These are phyloP conservation scores for Ceratocystis albifundus DNA, from an alignment of 2,329 filamentous ascomycete species.

Conservation along the genomic window DNA sequence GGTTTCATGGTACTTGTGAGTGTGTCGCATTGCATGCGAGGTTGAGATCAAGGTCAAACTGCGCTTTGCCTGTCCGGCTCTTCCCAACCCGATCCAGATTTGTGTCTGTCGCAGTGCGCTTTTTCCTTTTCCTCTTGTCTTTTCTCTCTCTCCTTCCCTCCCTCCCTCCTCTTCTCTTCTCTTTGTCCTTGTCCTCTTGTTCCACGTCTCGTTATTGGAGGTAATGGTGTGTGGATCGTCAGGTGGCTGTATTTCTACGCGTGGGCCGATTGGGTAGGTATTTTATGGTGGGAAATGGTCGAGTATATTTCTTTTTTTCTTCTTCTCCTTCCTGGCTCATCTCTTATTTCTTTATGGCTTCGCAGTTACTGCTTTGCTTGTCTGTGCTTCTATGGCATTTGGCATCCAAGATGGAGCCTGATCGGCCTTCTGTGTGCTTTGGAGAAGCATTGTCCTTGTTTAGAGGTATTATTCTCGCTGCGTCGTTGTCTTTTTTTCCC, in stretches of 20 bases:
- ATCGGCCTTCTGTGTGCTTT: background rate
- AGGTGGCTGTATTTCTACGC: constrained; percentile 19
- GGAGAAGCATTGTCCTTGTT: background rate
- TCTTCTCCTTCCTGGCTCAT: constrained; percentile 29
- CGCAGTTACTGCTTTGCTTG: background rate
- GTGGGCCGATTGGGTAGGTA: constrained; percentile 9
- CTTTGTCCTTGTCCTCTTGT: constrained; percentile 25
- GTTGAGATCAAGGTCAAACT: background rate
- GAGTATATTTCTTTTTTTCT: constrained; percentile 26
- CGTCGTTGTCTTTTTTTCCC: background rate
- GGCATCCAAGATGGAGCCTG: too few species aligned
- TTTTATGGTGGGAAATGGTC: constrained; percentile 24
- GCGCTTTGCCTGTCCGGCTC: background rate
- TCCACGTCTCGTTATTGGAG: constrained; percentile 14
- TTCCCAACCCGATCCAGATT: background rate
- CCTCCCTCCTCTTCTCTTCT: background rate
- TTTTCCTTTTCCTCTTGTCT: constrained; percentile 26
- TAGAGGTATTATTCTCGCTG: constrained; percentile 2
- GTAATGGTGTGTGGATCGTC: constrained; percentile 16
- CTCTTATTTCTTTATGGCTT: background rate
- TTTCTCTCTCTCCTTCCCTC: too few species aligned
- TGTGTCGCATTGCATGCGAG: background rate
- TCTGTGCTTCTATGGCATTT: too few species aligned
- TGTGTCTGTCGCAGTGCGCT: background rate
- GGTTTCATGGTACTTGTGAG: background rate